Evolutionary conservation across 768 basidiomycete species (phyloP).

Genomic region (Scleroderma citrinum): DNA sequence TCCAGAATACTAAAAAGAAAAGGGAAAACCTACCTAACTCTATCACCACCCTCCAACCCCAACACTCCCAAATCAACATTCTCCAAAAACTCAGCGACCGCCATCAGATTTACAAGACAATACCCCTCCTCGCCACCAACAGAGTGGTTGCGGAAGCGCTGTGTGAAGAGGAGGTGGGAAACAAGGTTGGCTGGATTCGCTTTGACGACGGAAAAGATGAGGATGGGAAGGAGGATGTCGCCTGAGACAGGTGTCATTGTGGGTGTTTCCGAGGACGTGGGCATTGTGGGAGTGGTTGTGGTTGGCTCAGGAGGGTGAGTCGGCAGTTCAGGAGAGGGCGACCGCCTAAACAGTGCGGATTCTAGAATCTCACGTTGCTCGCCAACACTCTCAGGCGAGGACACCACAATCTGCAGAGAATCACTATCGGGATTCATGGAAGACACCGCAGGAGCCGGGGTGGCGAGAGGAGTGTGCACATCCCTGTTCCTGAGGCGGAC

Average conservation of each 20-base stretch:
- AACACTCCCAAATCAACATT: slow-evolving; percentile 82
- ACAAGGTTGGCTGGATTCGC: slow-evolving; percentile 80
- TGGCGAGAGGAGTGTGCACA: no score
- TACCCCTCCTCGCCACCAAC: slow-evolving; percentile 73
- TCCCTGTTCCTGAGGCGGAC: no score
- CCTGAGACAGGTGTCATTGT: slow-evolving; percentile 59
- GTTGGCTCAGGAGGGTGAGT: neutral
- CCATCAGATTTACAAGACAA: slow-evolving; percentile 90
- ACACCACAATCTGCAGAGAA: no score
- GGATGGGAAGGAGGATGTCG: slow-evolving; percentile 86
- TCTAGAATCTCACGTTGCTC: no score
- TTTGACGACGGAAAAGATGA: slow-evolving; percentile 93
- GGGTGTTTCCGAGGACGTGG: slow-evolving; percentile 10
- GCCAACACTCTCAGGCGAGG: no score
- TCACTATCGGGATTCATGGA: no score
- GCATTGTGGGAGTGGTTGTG: no score
- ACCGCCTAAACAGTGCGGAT: neutral
- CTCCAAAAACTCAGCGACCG: slow-evolving; percentile 93
- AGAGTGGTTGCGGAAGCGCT: slow-evolving; percentile 25
- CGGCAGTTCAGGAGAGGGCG: neutral
- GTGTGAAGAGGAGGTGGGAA: slow-evolving; percentile 40
- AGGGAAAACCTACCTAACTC: slow-evolving; percentile 43
- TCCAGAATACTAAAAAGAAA: no score
- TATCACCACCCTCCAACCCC: slow-evolving; percentile 53
- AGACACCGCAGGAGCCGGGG: no score